Conservation (phyloP, 768 basidiomycete genomes). For the Mycena metata region DNA sequence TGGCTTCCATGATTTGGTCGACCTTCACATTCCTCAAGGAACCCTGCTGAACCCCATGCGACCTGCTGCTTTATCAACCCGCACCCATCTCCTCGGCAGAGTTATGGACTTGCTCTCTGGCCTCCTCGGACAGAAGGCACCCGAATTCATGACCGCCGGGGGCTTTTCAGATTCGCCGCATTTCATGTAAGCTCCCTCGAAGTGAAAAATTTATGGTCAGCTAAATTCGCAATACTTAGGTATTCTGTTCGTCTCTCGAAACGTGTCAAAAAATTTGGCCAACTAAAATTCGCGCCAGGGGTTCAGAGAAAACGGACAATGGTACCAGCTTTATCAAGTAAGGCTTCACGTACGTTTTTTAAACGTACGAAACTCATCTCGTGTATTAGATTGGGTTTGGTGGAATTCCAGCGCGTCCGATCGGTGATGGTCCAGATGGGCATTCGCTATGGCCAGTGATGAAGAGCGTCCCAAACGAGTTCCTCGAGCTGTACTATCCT, state of each 20-base stretch:
- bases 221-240: too few species aligned
- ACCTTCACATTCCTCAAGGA: constrained; percentile 37
- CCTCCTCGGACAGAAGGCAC: constrained; percentile 32
- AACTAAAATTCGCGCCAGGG: background rate
- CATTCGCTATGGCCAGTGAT: constrained; percentile 38
- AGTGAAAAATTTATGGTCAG: too few species aligned
- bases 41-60: constrained; percentile 38
- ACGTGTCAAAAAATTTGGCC: too few species aligned
- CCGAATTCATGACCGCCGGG: constrained; percentile 34
- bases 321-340: constrained; percentile 34
- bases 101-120: constrained; percentile 36
- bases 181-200: constrained; percentile 24
- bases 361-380: too few species aligned
- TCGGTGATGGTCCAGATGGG: constrained; percentile 36
- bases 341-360: too few species aligned
- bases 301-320: constrained; percentile 34
- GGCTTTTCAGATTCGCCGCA: constrained; percentile 40
- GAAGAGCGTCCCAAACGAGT: constrained; percentile 37
- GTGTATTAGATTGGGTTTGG: constrained; percentile 25
- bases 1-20: constrained; percentile 34
- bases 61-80: constrained; percentile 38
- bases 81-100: constrained; percentile 39
- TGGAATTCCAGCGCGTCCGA: constrained; percentile 37
- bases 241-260: too few species aligned
- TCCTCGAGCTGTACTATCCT: constrained; percentile 36